Percentiles rank a stretch among this genome's conserved stretches.
Evolutionary conservation across 164 flowering plant genomes (phyloP).

Genomic region (Macadamia integrifolia): DNA sequence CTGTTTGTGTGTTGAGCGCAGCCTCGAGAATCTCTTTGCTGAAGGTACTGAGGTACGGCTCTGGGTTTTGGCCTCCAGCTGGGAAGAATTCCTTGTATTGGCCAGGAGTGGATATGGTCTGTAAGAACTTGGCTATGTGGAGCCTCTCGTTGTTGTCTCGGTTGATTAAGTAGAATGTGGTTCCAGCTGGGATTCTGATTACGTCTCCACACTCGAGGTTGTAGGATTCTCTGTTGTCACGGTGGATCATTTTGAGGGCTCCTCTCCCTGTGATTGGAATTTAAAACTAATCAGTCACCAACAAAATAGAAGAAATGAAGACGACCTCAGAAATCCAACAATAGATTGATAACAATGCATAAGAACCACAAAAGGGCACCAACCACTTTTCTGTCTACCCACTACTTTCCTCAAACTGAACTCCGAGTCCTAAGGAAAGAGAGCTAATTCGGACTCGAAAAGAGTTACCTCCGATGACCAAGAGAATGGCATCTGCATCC

Average conservation of each 20-base stretch:
- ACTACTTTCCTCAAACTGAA: too few species aligned
- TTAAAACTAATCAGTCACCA: not conserved
- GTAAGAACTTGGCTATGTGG: slow-evolving; percentile 28
- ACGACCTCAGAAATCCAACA: too few species aligned
- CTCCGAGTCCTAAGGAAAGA: too few species aligned
- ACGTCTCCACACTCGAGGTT: slow-evolving; percentile 40
- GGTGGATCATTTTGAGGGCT: too few species aligned
- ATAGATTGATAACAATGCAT: not conserved
- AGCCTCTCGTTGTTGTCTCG: slow-evolving; percentile 36
- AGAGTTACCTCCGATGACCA: slow-evolving; percentile 3
- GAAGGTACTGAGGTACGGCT: not conserved
- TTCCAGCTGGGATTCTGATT: slow-evolving; percentile 39
- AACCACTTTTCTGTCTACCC: too few species aligned
- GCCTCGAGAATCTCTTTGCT: not conserved
- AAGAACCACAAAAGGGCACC: too few species aligned
- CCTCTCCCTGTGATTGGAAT: slow-evolving; percentile 29
- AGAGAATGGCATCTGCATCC: slow-evolving; percentile 39
- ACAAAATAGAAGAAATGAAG: not conserved
- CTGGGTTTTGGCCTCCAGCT: not conserved
- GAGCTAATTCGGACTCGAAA: too few species aligned
- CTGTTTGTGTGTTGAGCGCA: not conserved
- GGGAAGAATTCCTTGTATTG: slow-evolving; percentile 13
- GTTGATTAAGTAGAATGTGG: slow-evolving; percentile 39
- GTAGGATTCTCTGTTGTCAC: slow-evolving; percentile 30
- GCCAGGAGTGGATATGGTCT: slow-evolving; percentile 39